These are phyloP conservation scores for Gossypium longicalyx DNA, from an alignment of 345 rosid genomes.

Conservation along the genomic window DNA sequence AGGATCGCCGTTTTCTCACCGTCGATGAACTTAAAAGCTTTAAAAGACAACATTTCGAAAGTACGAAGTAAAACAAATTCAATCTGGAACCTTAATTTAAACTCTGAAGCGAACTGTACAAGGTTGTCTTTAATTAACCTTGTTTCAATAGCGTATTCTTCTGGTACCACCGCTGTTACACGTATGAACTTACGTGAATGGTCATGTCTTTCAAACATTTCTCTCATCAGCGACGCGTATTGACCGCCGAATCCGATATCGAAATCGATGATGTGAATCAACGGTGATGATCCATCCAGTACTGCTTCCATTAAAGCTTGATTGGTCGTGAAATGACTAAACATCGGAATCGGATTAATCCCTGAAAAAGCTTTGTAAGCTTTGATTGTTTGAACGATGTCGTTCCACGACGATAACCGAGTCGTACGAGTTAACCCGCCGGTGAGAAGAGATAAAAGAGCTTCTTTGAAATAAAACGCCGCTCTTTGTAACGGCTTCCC, in stretches of 20 bases:
- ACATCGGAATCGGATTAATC: constrained; percentile 86
- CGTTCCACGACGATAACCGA: constrained; percentile 56
- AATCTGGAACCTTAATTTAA: constrained; percentile 62
- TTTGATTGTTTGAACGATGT: constrained; percentile 63
- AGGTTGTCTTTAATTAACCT: constrained; percentile 69
- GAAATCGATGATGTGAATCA: constrained; percentile 80
- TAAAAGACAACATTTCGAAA: constrained; percentile 70
- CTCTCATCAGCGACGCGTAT: constrained; percentile 84
- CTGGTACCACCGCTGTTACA: constrained; percentile 76
- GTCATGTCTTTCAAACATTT: constrained; percentile 50
- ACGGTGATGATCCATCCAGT: constrained; percentile 43
- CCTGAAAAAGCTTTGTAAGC: constrained; percentile 70
- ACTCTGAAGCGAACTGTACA: constrained; percentile 72
- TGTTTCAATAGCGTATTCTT: constrained; percentile 62
- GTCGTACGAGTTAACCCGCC: constrained; percentile 40
- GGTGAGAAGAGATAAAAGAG: constrained; percentile 53
- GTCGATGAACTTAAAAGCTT: constrained; percentile 59
- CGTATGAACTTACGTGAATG: constrained; percentile 37
- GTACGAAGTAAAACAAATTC: constrained; percentile 64
- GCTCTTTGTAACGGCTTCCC: constrained; percentile 86
- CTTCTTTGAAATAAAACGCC: constrained; percentile 87
- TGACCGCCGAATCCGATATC: constrained; percentile 93
- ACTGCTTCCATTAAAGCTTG: constrained; percentile 78
- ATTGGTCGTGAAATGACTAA: constrained; percentile 75
- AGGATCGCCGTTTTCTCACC: constrained; percentile 64